Evolutionary conservation across 805 yeast species (phyloP).

Genomic region (Hanseniaspora clermontiae): DNA sequence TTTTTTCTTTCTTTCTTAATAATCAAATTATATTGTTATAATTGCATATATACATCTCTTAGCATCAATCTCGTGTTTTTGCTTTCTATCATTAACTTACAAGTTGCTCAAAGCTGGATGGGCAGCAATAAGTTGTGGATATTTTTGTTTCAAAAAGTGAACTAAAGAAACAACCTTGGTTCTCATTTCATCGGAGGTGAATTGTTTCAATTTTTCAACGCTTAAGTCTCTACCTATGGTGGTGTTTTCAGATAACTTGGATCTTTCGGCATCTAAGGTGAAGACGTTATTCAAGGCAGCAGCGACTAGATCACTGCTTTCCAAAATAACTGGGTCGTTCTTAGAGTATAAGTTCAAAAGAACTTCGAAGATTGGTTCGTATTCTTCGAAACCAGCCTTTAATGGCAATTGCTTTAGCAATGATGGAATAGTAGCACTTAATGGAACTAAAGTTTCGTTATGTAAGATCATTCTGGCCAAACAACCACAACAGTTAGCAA

Average conservation of each 20-base stretch:
- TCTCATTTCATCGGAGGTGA: conserved; percentile 55
- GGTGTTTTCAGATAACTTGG: conserved; percentile 54
- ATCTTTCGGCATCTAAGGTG: conserved; percentile 60
- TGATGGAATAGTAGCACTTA: conserved; percentile 61
- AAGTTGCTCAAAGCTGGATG: not conserved
- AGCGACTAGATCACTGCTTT: conserved; percentile 48
- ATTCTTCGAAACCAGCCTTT: conserved; percentile 81
- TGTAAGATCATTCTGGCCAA: conserved; percentile 81
- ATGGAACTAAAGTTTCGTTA: conserved; percentile 59
- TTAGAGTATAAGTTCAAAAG: conserved; percentile 58
- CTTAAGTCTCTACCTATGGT: conserved; percentile 80
- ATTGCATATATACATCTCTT: not conserved
- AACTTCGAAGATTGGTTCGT: conserved; percentile 75
- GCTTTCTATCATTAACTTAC: conserved; percentile 14
- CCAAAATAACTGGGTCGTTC: conserved; percentile 42
- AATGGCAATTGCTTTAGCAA: conserved; percentile 73
- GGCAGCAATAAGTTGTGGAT: conserved; percentile 30
- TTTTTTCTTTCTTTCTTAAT: not conserved
- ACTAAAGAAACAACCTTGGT: conserved; percentile 54
- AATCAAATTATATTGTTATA: not conserved
- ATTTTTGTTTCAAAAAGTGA: conserved; percentile 55
- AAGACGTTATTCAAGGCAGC: conserved; percentile 60
- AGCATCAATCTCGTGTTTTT: not conserved
- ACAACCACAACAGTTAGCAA: conserved; percentile 94
- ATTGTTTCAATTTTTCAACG: conserved; percentile 65